These are phyloP conservation scores for Lepidium africanum DNA, from an alignment of 345 rosid genomes.

Conservation along the genomic window DNA sequence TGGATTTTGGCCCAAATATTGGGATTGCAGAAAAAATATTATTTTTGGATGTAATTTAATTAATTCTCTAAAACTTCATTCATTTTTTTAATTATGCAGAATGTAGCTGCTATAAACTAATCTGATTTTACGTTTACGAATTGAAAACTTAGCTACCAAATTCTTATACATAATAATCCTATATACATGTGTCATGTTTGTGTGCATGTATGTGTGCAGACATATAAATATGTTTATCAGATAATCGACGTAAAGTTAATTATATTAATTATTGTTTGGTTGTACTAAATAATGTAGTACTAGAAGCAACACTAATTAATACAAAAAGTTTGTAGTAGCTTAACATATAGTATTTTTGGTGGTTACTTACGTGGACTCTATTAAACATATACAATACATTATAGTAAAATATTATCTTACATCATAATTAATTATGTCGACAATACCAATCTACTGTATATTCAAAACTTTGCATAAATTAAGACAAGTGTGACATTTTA, in stretches of 20 bases:
- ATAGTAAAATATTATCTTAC: too few species aligned
- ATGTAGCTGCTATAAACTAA: background rate
- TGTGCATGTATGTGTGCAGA: background rate
- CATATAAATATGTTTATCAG: background rate
- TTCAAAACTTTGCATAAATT: too few species aligned
- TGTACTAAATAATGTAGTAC: background rate
- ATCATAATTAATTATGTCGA: too few species aligned
- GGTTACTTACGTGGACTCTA: constrained; percentile 12
- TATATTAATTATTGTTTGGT: background rate
- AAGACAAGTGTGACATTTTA: too few species aligned
- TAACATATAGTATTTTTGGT: background rate
- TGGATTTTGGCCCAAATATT: too few species aligned
- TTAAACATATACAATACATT: background rate
- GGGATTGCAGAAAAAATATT: too few species aligned
- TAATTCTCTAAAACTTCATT: background rate
- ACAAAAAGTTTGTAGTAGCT: too few species aligned
- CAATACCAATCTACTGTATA: too few species aligned
- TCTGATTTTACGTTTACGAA: background rate
- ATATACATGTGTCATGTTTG: background rate
- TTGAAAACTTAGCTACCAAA: background rate
- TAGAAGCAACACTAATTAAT: too few species aligned
- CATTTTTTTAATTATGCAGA: background rate
- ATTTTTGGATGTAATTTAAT: too few species aligned
- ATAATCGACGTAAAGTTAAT: background rate
- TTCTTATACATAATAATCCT: background rate